These are phyloP conservation scores for Porcisia hertigi DNA, from an alignment of 208 protist genomes.

Conservation along the genomic window DNA sequence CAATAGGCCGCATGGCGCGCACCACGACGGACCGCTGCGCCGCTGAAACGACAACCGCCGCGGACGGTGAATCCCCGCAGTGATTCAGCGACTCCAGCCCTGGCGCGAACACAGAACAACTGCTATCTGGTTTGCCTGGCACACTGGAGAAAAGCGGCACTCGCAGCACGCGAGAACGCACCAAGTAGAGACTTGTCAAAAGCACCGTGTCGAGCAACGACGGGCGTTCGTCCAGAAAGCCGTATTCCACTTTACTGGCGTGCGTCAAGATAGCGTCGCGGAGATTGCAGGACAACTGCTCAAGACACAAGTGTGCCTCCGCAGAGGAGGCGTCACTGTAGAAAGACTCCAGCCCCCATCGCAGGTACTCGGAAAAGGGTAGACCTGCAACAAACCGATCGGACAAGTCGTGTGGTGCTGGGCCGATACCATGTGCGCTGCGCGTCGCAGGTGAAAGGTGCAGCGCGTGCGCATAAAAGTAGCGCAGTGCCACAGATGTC, in stretches of 20 bases:
- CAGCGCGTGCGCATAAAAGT: slow-evolving; percentile 57
- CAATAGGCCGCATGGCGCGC: slow-evolving; percentile 50
- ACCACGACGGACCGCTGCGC: slow-evolving; percentile 49
- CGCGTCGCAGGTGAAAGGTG: slow-evolving; percentile 19
- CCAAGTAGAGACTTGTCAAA: slow-evolving; percentile 66
- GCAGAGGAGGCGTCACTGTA: slow-evolving; percentile 34
- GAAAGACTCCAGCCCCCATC: slow-evolving; percentile 55
- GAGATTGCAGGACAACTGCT: slow-evolving; percentile 72
- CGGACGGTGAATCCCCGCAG: slow-evolving; percentile 12
- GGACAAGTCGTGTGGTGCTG: slow-evolving; percentile 23
- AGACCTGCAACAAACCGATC: slow-evolving; percentile 59
- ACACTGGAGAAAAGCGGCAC: slow-evolving; percentile 39
- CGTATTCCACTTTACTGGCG: slow-evolving; percentile 56
- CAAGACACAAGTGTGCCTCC: slow-evolving; percentile 58
- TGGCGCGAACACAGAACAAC: slow-evolving; percentile 57
- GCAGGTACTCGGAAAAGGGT: slow-evolving; percentile 49
- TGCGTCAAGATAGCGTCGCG: slow-evolving; percentile 65
- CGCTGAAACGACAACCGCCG: slow-evolving; percentile 57
- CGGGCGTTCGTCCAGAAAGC: slow-evolving; percentile 48
- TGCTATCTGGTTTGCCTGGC: background rate
- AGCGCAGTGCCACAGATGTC: slow-evolving; percentile 60
- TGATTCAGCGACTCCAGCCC: slow-evolving; percentile 77
- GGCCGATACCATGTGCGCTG: slow-evolving; percentile 14
- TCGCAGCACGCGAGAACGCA: slow-evolving; percentile 61
- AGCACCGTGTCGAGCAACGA: slow-evolving; percentile 58